These are phyloP conservation scores for Cutaneotrichosporon arboriforme DNA, from an alignment of 1,284 basidiomycete genomes.

Conservation along the genomic window DNA sequence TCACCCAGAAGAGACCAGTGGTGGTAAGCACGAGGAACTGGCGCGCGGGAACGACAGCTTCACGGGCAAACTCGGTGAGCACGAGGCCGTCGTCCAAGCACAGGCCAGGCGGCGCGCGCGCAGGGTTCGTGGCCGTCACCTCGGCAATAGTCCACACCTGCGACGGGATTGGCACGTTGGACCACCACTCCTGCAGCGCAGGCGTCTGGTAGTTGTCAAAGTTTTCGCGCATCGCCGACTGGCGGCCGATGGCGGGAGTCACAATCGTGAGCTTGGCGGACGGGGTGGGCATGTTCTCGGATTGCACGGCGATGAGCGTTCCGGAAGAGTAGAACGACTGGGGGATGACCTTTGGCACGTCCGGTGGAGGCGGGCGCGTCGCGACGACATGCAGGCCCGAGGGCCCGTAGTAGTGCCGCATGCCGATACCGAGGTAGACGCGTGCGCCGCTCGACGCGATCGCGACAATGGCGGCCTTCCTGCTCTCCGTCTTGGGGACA, in stretches of 20 bases:
- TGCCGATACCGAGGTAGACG: constrained; percentile 9
- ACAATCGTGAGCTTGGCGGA: constrained; percentile 28
- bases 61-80: constrained; percentile 31
- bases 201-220: constrained; percentile 25
- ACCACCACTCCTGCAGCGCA: constrained; percentile 32
- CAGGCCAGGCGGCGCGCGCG: constrained; percentile 12
- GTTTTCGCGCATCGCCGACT: constrained; percentile 37
- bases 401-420: constrained; percentile 1
- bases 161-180: constrained; percentile 60
- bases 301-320: constrained; percentile 32
- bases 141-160: constrained; percentile 73
- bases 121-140: constrained; percentile 35
- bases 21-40: constrained; percentile 38
- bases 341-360: constrained; percentile 12
- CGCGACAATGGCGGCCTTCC: constrained; percentile 66
- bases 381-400: constrained; percentile 11
- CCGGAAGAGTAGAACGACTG: constrained; percentile 42
- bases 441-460: constrained; percentile 59
- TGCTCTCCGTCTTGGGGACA: constrained; percentile 44
- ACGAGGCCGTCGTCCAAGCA: constrained; percentile 22
- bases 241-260: constrained; percentile 31
- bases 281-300: constrained; percentile 20
- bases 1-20: constrained; percentile 34
- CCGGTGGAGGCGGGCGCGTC: constrained; percentile 31
- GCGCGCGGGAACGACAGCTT: constrained; percentile 26